Conservation (phyloP, 2,329 filamentous ascomycete genomes). For the Exophiala bonariae region DNA sequence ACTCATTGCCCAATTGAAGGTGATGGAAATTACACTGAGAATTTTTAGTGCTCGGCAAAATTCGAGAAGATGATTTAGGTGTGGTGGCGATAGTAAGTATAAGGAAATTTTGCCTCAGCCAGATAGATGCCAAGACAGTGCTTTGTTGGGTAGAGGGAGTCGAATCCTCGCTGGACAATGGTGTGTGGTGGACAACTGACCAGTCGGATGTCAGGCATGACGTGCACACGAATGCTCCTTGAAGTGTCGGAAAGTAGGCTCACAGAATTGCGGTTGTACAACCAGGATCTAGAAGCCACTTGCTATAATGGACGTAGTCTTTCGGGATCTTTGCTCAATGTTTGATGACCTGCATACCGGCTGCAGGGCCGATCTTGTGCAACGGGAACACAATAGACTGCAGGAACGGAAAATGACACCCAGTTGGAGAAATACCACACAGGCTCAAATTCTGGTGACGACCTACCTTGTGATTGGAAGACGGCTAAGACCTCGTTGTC, state of each 20-base stretch:
- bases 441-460: no score
- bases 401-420: slow-evolving; percentile 12
- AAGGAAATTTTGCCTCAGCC: slow-evolving; percentile 3
- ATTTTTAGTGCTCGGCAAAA: no score
- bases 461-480: no score
- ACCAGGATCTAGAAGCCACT: slow-evolving; percentile 4
- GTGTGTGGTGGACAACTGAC: slow-evolving; percentile 7
- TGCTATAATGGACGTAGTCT: background rate
- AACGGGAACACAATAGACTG: slow-evolving; percentile 17
- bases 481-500: no score
- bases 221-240: background rate
- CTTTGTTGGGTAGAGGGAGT: slow-evolving; percentile 15
- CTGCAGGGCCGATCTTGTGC: slow-evolving; percentile 15
- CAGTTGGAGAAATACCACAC: no score
- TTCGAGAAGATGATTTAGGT: background rate
- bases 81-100: slow-evolving; percentile 3
- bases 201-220: slow-evolving; percentile 8
- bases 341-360: slow-evolving; percentile 18
- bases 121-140: slow-evolving; percentile 31
- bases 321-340: background rate
- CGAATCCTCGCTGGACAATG: background rate
- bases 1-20: no score
- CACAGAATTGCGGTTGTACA: slow-evolving; percentile 10
- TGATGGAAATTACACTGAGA: no score
- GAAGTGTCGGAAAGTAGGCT: background rate